Conservation (phyloP, 352 stramenopile species). For the Phytopythium oedochilum region DNA sequence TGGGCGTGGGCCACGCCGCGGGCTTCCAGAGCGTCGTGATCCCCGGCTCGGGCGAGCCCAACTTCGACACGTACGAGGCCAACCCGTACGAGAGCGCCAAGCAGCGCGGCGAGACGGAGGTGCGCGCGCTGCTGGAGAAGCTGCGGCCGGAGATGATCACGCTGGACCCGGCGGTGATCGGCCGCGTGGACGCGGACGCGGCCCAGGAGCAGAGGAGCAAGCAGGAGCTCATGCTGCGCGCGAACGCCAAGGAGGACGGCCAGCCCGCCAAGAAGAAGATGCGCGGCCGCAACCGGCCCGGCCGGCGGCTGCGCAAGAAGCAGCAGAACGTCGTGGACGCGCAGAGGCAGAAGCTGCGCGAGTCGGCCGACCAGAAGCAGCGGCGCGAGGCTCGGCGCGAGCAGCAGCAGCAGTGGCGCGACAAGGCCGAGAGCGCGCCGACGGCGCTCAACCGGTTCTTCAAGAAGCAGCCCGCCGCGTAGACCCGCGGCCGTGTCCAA, state of each 20-base stretch:
- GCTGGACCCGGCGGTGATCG: constrained; percentile 93
- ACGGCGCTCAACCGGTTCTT: constrained; percentile 88
- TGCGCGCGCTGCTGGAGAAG: constrained; percentile 97
- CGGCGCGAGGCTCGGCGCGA: constrained; percentile 67
- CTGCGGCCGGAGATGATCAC: constrained; percentile 98
- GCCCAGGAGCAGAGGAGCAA: constrained; percentile 84
- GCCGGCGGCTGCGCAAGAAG: constrained; percentile 95
- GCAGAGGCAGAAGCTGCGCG: constrained; percentile 89
- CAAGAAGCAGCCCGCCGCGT: constrained; percentile 39
- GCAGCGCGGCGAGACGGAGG: constrained; percentile 95
- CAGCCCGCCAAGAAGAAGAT: constrained; percentile 95
- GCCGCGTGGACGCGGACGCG: constrained; percentile 90
- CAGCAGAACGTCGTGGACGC: constrained; percentile 98
- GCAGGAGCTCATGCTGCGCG: constrained; percentile 63
- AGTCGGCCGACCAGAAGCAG: constrained; percentile 76
- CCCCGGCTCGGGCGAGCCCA: constrained; percentile 95
- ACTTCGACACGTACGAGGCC: constrained; percentile 97
- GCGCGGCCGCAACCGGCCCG: constrained; percentile 96
- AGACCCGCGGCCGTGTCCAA: too few relatives aligned
- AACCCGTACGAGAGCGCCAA: constrained; percentile 97
- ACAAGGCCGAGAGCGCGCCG: constrained; percentile 66
- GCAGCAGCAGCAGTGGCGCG: constrained; percentile 75
- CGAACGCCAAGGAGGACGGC: constrained; percentile 56
- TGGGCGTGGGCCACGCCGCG: constrained; percentile 91
- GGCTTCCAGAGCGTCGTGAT: constrained; percentile 90